These are phyloP conservation scores for Trichoderma virens DNA, from an alignment of 495 filamentous ascomycete genomes.

Conservation along the genomic window DNA sequence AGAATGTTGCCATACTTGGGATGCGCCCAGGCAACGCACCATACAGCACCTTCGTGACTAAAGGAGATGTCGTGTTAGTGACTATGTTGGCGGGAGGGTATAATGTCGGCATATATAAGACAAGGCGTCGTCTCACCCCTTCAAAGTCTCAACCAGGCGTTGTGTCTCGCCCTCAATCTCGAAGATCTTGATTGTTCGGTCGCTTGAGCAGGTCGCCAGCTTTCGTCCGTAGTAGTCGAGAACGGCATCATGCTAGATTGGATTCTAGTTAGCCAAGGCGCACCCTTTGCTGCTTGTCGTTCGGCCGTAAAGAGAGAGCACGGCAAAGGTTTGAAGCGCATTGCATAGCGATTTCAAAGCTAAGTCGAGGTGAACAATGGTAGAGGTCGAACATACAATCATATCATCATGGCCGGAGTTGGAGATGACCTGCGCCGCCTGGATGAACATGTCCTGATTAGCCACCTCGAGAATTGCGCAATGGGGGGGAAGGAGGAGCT, in stretches of 20 bases:
- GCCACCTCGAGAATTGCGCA: neutral
- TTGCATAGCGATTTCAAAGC: neutral
- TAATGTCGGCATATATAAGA: neutral
- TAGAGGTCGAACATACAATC: constrained; percentile 68
- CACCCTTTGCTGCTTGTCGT: neutral
- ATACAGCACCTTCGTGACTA: constrained; percentile 92
- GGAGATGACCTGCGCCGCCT: constrained; percentile 67
- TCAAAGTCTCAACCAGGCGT: constrained; percentile 82
- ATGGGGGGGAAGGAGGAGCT: neutral
- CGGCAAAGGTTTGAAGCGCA: neutral
- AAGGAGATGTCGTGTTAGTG: constrained; percentile 11
- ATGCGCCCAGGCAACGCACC: constrained; percentile 96
- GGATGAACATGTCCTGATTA: neutral
- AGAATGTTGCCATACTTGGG: constrained; percentile 98
- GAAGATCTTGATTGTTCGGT: constrained; percentile 98
- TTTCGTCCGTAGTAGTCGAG: constrained; percentile 97
- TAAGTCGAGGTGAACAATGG: neutral
- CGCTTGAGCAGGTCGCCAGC: constrained; percentile 93
- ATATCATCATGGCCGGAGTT: constrained; percentile 96
- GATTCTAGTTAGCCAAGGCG: neutral
- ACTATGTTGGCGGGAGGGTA: neutral
- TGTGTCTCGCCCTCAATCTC: constrained; percentile 94
- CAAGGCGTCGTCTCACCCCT: constrained; percentile 55
- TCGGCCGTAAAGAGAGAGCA: neutral
- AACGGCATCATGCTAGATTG: constrained; percentile 80